phyloP scores from a whole-genome alignment of 129 eudicot species.

The Pulicaria dysenterica region DNA sequence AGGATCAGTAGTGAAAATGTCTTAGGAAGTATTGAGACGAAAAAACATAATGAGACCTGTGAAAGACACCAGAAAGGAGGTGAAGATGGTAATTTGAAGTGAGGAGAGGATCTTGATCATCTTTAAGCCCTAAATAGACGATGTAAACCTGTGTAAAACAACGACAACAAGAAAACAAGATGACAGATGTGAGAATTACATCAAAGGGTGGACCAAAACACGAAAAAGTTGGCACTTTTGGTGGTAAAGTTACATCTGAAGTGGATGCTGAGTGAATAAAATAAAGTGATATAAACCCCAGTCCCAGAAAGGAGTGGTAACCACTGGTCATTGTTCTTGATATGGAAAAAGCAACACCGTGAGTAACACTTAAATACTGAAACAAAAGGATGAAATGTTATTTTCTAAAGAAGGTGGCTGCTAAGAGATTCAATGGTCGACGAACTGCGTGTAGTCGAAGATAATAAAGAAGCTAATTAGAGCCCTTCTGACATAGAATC shows the following conservation, averaged over 20 bases:
- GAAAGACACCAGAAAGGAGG: conserved; percentile 56
- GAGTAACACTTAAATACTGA: conserved; percentile 47
- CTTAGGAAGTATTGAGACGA: conserved; percentile 7
- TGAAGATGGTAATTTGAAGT: conserved; percentile 54
- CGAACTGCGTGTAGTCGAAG: conserved; percentile 39
- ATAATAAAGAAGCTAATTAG: conserved; percentile 21
- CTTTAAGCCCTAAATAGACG: conserved; percentile 64
- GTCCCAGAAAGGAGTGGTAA: conserved; percentile 49
- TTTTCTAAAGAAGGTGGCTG: conserved; percentile 20
- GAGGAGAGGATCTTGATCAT: conserved; percentile 54
- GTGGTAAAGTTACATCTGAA: conserved; percentile 47
- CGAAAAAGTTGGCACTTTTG: conserved; percentile 24
- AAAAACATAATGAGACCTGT: conserved; percentile 41
- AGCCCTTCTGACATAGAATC: conserved; percentile 22
- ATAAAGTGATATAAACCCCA: conserved; percentile 48
- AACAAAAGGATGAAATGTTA: conserved; percentile 28
- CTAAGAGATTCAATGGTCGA: conserved; percentile 10
- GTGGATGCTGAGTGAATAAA: conserved; percentile 48
- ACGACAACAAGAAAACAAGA: conserved; percentile 25
- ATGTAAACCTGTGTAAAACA: conserved; percentile 59
- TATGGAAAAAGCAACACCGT: conserved; percentile 19
- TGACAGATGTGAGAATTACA: conserved; percentile 37
- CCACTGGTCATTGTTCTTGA: conserved; percentile 42
- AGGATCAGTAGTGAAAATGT: not conserved
- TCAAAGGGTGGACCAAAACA: conserved; percentile 30